A percentile compares a stretch with the other conserved stretches of the same genome.
Conservation (phyloP, 2,329 filamentous ascomycete species). For the Arthrobotrys iridis region DNA sequence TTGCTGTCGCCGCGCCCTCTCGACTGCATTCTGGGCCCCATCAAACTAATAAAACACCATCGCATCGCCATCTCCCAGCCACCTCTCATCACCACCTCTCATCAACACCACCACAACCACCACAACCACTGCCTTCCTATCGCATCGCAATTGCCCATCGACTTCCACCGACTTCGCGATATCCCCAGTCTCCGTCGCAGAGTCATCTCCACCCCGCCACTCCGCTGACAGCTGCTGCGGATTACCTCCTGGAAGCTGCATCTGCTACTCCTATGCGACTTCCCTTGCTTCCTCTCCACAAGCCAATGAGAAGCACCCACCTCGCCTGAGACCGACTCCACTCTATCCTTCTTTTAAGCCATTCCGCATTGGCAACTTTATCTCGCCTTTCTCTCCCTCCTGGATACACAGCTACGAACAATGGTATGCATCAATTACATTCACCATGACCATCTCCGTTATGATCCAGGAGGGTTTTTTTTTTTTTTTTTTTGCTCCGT, state of each 20-base stretch:
- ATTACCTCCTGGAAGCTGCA: slow-evolving; percentile 2
- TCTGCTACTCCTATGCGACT: not conserved
- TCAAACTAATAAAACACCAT: not conserved
- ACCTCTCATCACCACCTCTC: not conserved
- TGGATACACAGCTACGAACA: not conserved
- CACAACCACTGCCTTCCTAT: too few relatives aligned
- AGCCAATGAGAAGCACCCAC: slow-evolving; percentile 31
- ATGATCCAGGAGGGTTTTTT: not conserved
- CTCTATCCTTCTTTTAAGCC: not conserved
- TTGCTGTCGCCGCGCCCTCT: not conserved
- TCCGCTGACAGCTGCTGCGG: not conserved
- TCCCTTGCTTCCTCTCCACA: not conserved
- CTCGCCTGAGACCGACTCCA: not conserved
- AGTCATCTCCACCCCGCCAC: not conserved
- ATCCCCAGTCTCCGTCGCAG: not conserved
- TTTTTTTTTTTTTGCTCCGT: not conserved
- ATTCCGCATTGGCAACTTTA: too few relatives aligned
- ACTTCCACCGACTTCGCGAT: slow-evolving; percentile 8
- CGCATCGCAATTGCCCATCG: not conserved
- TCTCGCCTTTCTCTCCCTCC: not conserved
- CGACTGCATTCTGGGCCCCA: not conserved
- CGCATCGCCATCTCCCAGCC: slow-evolving; percentile 13
- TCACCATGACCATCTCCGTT: not conserved
- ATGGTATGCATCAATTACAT: slow-evolving; percentile 1
- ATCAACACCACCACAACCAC: too few relatives aligned